Percentiles rank a stretch among this genome's conserved stretches.
phyloP scores from a whole-genome alignment of 1,139 yeast genomes.

The Zhuliangozyma blackwelliae region DNA sequence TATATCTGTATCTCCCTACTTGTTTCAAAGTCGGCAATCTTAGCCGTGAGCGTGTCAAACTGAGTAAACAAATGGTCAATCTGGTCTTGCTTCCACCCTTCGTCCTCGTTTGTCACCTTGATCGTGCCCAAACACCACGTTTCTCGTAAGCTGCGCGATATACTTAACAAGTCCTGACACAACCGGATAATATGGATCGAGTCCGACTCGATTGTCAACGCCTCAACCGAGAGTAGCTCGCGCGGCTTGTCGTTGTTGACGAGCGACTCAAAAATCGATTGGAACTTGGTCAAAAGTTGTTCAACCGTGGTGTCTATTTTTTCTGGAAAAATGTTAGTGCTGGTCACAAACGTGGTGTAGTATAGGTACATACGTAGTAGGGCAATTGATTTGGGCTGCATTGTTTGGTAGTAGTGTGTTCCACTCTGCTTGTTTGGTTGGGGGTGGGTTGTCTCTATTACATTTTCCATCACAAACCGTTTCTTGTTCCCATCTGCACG shows the following conservation, averaged over 20 bases:
- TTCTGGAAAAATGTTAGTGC: conserved; percentile 7
- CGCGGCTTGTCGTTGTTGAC: conserved; percentile 44
- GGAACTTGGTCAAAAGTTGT: conserved; percentile 40
- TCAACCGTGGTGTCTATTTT: conserved; percentile 40
- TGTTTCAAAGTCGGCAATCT: conserved; percentile 26
- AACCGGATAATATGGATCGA: conserved; percentile 48
- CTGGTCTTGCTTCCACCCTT: conserved; percentile 18
- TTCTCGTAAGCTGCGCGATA: conserved; percentile 49
- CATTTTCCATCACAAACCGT: too few species aligned
- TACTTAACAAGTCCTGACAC: conserved; percentile 48
- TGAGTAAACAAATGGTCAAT: conserved; percentile 27
- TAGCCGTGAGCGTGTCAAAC: conserved; percentile 39
- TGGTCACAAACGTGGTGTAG: too few species aligned
- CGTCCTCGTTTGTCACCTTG: conserved; percentile 24
- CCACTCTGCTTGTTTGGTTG: too few species aligned
- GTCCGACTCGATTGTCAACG: conserved; percentile 52
- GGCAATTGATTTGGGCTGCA: conserved; percentile 44
- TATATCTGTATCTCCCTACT: not conserved
- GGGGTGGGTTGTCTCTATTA: too few species aligned
- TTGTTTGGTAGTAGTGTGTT: conserved; percentile 1
- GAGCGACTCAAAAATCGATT: conserved; percentile 42
- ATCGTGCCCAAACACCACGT: conserved; percentile 57
- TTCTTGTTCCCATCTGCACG: too few species aligned
- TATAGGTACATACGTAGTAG: conserved; percentile 28
- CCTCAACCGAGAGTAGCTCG: conserved; percentile 51